Percentiles rank a stretch among this genome's conserved stretches.
Conservation (phyloP, 768 basidiomycete species). For the Leccinum longicurvipes region DNA sequence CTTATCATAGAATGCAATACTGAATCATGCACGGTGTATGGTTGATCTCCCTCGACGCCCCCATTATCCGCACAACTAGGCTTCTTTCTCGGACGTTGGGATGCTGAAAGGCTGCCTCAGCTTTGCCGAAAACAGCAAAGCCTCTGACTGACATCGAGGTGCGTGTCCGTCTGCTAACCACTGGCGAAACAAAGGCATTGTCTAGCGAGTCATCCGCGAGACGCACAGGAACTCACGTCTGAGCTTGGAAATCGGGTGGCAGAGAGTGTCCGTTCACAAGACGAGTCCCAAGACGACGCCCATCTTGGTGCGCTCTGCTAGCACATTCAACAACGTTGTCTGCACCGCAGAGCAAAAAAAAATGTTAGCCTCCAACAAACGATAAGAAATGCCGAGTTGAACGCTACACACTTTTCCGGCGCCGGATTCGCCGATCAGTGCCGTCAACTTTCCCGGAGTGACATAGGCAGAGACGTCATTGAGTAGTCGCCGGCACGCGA, state of each 20-base stretch:
- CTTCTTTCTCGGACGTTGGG: slow-evolving; percentile 68
- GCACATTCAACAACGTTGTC: slow-evolving; percentile 51
- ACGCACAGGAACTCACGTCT: slow-evolving; percentile 38
- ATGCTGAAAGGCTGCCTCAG: slow-evolving; percentile 72
- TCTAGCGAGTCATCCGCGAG: too few relatives aligned
- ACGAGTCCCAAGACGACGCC: slow-evolving; percentile 40
- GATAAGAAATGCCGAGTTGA: neutral
- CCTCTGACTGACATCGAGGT: slow-evolving; percentile 79
- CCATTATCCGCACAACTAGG: too few relatives aligned
- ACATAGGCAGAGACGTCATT: slow-evolving; percentile 79
- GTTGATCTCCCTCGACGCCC: too few relatives aligned
- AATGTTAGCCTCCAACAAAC: neutral
- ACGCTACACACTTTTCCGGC: slow-evolving; percentile 40
- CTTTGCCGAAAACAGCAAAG: slow-evolving; percentile 74
- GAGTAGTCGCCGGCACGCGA: slow-evolving; percentile 56
- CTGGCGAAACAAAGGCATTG: slow-evolving; percentile 29
- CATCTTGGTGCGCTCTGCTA: slow-evolving; percentile 36
- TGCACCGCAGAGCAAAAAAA: slow-evolving; percentile 3
- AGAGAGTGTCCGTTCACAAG: slow-evolving; percentile 44
- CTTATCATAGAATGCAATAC: too few relatives aligned
- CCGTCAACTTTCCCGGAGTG: slow-evolving; percentile 75
- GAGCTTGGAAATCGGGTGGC: slow-evolving; percentile 51
- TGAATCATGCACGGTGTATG: too few relatives aligned
- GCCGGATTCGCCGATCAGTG: slow-evolving; percentile 66
- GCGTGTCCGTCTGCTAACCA: slow-evolving; percentile 85